A percentile compares a stretch with the other conserved stretches of the same genome.
Evolutionary conservation across 306 rosid species (phyloP).

Genomic region (Datisca glomerata): DNA sequence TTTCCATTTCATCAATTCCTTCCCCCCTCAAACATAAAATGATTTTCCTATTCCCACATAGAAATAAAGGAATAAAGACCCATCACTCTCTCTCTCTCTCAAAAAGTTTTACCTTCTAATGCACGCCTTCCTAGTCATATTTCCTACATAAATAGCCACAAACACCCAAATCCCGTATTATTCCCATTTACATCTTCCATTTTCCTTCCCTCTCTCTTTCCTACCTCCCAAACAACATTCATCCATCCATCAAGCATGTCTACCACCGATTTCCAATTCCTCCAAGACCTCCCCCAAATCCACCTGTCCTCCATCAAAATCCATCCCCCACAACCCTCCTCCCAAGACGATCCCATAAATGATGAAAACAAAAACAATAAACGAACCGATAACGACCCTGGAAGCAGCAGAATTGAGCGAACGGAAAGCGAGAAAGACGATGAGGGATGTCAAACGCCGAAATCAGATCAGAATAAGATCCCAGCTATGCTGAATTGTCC

Average conservation of each 20-base stretch:
- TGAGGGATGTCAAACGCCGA: slow-evolving; percentile 13
- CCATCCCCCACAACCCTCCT: not conserved
- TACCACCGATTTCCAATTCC: not conserved
- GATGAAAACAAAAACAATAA: too few species aligned
- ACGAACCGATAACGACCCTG: not conserved
- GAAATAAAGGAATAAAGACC: too few species aligned
- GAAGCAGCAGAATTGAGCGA: slow-evolving; percentile 1
- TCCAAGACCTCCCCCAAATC: not conserved
- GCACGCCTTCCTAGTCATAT: slow-evolving; percentile 9
- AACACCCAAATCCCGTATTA: not conserved
- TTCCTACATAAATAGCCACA: slow-evolving; percentile 8
- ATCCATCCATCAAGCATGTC: not conserved
- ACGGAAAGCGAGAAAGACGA: not conserved
- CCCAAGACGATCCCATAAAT: slow-evolving; percentile 1
- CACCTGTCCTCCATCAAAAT: not conserved
- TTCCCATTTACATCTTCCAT: not conserved
- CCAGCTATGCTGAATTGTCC: slow-evolving; percentile 4
- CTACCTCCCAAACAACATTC: not conserved
- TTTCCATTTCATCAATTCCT: too few species aligned
- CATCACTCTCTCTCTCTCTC: slow-evolving; percentile 5
- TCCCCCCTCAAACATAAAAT: too few species aligned
- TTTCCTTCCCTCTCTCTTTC: not conserved
- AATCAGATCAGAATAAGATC: slow-evolving; percentile 9
- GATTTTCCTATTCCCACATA: too few species aligned
- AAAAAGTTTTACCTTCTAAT: slow-evolving; percentile 4